phyloP scores from a whole-genome alignment of 306 rosid genomes.

The Lablab purpureus region DNA sequence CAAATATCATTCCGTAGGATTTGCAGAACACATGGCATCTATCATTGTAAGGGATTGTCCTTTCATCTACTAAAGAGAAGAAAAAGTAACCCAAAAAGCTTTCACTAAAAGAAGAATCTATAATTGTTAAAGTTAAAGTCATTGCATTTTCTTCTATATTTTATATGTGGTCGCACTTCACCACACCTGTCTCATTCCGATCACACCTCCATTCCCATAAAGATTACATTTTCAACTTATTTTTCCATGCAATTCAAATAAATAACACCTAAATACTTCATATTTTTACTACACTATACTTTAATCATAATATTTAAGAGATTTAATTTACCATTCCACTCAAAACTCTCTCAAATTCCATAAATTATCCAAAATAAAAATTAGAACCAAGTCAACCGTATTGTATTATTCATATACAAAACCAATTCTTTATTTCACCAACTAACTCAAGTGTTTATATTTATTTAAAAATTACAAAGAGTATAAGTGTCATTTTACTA shows the following conservation, averaged over 20 bases:
- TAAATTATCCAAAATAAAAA: background rate
- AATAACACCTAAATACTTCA: no score
- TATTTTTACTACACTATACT: background rate
- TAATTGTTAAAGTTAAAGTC: constrained; percentile 44
- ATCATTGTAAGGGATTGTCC: constrained; percentile 28
- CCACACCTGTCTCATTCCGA: background rate
- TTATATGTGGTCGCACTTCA: constrained; percentile 3
- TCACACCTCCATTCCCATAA: background rate
- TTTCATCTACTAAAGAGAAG: constrained; percentile 31
- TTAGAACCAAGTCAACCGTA: background rate
- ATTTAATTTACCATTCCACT: background rate
- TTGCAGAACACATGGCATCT: constrained; percentile 53
- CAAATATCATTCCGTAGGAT: constrained; percentile 48
- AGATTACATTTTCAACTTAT: no score
- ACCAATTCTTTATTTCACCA: background rate
- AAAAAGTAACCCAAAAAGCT: constrained; percentile 33
- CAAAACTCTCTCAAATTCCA: background rate
- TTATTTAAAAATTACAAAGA: no score
- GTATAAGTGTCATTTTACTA: no score
- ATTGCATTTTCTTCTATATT: constrained; percentile 20
- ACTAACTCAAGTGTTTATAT: no score
- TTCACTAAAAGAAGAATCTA: constrained; percentile 28
- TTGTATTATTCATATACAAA: background rate
- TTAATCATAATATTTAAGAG: background rate
- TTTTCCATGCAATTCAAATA: background rate